phyloP scores from a whole-genome alignment of 2,329 filamentous ascomycete genomes.

The Aspergillus sp. region DNA sequence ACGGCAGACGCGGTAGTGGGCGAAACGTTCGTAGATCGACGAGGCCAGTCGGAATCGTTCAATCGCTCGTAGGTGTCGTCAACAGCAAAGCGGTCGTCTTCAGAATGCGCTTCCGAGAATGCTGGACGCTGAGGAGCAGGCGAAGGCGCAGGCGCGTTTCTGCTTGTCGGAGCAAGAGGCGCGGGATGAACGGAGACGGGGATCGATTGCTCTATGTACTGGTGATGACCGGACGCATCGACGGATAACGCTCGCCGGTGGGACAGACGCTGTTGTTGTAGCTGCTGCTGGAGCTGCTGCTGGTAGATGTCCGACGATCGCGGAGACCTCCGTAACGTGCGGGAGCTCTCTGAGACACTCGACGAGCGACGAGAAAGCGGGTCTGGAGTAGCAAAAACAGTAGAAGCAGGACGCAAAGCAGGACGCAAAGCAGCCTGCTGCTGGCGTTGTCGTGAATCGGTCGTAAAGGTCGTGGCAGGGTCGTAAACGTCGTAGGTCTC shows the following conservation, averaged over 20 bases:
- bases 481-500: constrained; percentile 51
- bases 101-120: constrained; percentile 23
- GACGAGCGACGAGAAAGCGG: constrained; percentile 40
- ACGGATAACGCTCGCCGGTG: constrained; percentile 40
- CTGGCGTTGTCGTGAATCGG: constrained; percentile 40
- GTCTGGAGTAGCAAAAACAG: constrained; percentile 41
- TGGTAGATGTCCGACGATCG: constrained; percentile 41
- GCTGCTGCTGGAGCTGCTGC: background rate
- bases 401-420: constrained; percentile 10
- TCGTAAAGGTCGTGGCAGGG: constrained; percentile 36
- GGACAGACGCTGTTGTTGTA: constrained; percentile 23
- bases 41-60: constrained; percentile 48
- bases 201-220: constrained; percentile 13
- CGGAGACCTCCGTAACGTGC: constrained; percentile 47
- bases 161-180: constrained; percentile 2
- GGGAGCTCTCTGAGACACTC: constrained; percentile 47
- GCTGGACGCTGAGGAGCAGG: constrained; percentile 21
- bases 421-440: constrained; percentile 32
- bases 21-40: constrained; percentile 57
- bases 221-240: constrained; percentile 29
- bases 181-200: constrained; percentile 20
- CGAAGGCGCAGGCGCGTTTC: constrained; percentile 9
- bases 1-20: constrained; percentile 82
- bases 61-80: constrained; percentile 23
- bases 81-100: constrained; percentile 25